Evolutionary conservation across 2,329 filamentous ascomycete species (phyloP).

Genomic region (Onygena corvina): DNA sequence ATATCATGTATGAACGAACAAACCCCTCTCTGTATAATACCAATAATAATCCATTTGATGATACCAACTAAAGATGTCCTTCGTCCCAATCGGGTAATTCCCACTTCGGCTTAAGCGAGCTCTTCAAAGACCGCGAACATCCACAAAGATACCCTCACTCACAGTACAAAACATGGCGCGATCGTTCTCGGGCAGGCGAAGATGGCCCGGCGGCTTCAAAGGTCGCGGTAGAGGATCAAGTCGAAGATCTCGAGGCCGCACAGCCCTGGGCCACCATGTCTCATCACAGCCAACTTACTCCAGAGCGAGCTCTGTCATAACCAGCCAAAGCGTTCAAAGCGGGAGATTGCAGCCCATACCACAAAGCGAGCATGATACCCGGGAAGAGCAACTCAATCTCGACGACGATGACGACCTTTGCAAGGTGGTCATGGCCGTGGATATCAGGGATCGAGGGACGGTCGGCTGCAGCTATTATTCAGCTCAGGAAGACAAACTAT

Average conservation of each 20-base stretch:
- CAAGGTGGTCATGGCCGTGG: slow-evolving; percentile 69
- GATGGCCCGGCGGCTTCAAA: background rate
- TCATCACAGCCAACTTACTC: background rate
- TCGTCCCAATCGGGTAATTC: background rate
- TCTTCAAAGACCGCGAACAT: background rate
- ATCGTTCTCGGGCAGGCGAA: background rate
- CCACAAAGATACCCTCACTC: background rate
- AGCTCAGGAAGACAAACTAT: slow-evolving; percentile 55
- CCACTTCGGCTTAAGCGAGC: background rate
- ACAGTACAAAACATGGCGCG: background rate
- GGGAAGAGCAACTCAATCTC: background rate
- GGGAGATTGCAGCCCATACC: background rate
- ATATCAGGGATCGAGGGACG: slow-evolving; percentile 56
- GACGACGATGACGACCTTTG: slow-evolving; percentile 42
- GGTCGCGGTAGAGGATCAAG: background rate
- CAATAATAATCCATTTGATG: background rate
- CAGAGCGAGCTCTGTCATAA: background rate
- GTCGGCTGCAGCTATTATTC: slow-evolving; percentile 80
- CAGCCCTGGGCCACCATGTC: background rate
- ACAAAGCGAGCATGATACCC: background rate
- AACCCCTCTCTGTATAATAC: slow-evolving; percentile 4
- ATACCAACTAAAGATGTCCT: background rate
- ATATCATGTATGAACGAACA: background rate
- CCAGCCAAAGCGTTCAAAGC: background rate
- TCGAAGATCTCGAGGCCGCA: background rate